These are phyloP conservation scores for Diplodia mutila DNA, from an alignment of 2,329 filamentous ascomycete genomes.

Conservation along the genomic window DNA sequence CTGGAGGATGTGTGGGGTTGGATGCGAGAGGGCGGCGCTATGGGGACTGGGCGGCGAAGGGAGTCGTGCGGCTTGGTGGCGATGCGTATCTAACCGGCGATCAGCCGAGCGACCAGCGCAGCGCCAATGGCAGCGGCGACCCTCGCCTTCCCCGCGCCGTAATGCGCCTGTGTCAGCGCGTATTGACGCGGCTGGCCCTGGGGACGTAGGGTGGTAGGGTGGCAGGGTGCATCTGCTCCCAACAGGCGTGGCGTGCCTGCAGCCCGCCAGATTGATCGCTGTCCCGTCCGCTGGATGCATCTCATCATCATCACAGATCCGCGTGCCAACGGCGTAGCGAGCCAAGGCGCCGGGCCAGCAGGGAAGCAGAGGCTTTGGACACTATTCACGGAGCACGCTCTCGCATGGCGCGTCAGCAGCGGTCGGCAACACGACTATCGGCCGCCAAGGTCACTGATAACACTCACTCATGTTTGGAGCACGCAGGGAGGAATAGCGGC, in stretches of 20 bases:
- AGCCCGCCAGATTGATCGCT: constrained; percentile 9
- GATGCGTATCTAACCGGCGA: neutral
- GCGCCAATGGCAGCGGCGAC: neutral
- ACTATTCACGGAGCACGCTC: neutral
- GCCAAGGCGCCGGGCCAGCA: neutral
- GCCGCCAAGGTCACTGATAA: neutral
- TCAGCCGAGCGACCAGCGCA: neutral
- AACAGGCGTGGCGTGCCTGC: neutral
- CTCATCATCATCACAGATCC: constrained; percentile 2
- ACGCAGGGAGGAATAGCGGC: neutral
- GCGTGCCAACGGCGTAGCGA: constrained; percentile 18
- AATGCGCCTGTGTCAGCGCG: constrained; percentile 8
- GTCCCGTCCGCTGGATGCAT: neutral
- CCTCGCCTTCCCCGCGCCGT: neutral
- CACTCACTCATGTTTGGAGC: neutral
- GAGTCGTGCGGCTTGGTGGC: neutral
- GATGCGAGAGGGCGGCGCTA: constrained; percentile 8
- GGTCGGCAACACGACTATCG: neutral
- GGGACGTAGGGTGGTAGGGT: neutral
- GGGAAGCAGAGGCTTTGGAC: neutral
- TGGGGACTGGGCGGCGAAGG: neutral
- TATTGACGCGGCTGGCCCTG: neutral
- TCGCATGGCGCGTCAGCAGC: neutral
- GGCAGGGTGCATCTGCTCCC: too few relatives aligned
- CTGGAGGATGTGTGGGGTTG: constrained; percentile 13